Evolutionary conservation across 257 asterid genomes (phyloP), one percentile per base, ranked within the genome.

Genomic region (Nicotiana paniculata): DNA sequence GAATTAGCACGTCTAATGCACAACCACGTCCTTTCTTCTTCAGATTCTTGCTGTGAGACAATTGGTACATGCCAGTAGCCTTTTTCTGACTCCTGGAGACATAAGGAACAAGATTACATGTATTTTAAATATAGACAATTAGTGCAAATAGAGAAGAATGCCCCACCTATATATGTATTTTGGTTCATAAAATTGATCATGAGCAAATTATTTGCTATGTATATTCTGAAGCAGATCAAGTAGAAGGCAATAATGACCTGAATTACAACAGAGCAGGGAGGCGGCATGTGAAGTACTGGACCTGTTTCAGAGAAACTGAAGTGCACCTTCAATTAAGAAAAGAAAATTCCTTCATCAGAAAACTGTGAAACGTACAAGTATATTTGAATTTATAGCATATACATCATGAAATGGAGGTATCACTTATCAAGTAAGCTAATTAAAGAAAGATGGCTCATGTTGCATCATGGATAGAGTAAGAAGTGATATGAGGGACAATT

Each of bases 41-140:
- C 95, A 18, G 86, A 87, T 77, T 89, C 91, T 46, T 79, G 74
- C 81, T 91, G 92, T 17, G 97, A 90, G 83, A 68, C 89, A 64
- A 92, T 83, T 28, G 98, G 97, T 85, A 95, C 82, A 85, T 95
- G 98, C 97, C 98, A 95, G 84, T 91, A 92, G 78, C 98, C 98
- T 84, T 90, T 85, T 83, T 91, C 93, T 18, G 98, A 90, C 81
- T 93, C 98, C 97, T 94, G 84, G 82, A 57, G 58, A 84, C 51
- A 79, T 77, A 39, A 75, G 76, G 24, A 62, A 6, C 83, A 80
- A 78, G 72, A 54, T n/a, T 12, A 79, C 81, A 21, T 21, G 24
- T 21, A 21, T 21, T 21, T 21, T 21, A 21, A 21, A 21, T 21
- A 21, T 21, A 21, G 24, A 21, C 24, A 21, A 21, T 21, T 43